Base-by-base conservation (phyloP, 108 stramenopile species). In the Pelagomonas calceolata region DNA sequence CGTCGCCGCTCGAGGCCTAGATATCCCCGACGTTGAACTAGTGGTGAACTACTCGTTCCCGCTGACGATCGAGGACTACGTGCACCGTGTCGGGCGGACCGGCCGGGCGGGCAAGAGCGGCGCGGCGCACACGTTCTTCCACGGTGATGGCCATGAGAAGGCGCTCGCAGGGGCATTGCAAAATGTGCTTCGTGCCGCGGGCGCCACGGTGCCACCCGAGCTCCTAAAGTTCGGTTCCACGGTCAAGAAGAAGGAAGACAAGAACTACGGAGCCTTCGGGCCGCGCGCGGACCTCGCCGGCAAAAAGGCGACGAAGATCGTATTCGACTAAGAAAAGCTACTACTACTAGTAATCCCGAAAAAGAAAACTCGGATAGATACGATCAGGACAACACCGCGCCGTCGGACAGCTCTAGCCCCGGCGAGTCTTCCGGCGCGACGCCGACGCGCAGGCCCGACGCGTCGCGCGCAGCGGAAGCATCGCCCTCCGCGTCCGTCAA, bases 231-330 rank as follows among this genome's bases (percentile, higher is more conserved):
- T 97, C 84, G 96, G 96, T 16, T 94, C 94, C 72, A 94, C 94
- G 18, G 96, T 97, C 46, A 99, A 99, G 81, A 97, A 97, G 89
- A 99, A 99, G 90, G 93, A 96, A 78, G 95, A 97, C 88, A 99
- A 96, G 72, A 75, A 97, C 37, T 99, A 99, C 72, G 96, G 98
- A 30, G 94, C 85, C 66, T 96, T 95, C 84, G 92, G 92, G 29
- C 92, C 93, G 16, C 90, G 80, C 71, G 71, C 71, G 17, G 88
- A 86, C 30, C 79, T 71, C 65, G 85, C 78, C 36, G 89, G 82
- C 86, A 91, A 92, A 77, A 89, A 91, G 78, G 88, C 92, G 12
- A 87, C 87, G 12, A 91, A 93, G 75, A 91, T 91, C 72, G 86
- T 79, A 65, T 93, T 93, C 39, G 39, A 43, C 39, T 43, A 43